These are phyloP conservation scores for Hanseniaspora gamundiae DNA, from an alignment of 1,139 yeast species.

Conservation along the genomic window DNA sequence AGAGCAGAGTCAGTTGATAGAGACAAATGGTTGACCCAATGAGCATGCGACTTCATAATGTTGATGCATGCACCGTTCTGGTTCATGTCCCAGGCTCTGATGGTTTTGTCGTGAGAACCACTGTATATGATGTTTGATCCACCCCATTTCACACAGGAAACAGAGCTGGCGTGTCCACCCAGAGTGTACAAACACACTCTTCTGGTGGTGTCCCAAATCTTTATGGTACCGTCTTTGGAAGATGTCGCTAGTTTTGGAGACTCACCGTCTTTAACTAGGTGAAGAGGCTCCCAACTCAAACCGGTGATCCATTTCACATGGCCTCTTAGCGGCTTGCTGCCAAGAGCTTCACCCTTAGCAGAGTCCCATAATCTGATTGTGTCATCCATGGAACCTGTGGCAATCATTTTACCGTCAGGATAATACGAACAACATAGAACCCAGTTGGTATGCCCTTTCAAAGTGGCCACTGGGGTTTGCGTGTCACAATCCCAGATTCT, in stretches of 20 bases:
- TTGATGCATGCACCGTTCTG: conserved; percentile 63
- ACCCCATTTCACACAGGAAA: conserved; percentile 94
- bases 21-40: conserved; percentile 94
- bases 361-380: conserved; percentile 85
- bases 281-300: conserved; percentile 90
- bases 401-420: conserved; percentile 82
- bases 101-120: conserved; percentile 90
- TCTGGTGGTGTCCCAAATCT: conserved; percentile 80
- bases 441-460: conserved; percentile 86
- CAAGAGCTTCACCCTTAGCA: conserved; percentile 58
- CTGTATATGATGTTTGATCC: conserved; percentile 79
- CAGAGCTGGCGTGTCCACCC: conserved; percentile 83
- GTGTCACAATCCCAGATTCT: conserved; percentile 96
- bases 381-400: conserved; percentile 94
- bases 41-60: conserved; percentile 81
- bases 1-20: conserved; percentile 82
- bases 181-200: conserved; percentile 58
- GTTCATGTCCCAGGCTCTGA: conserved; percentile 82
- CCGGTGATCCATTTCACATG: conserved; percentile 87
- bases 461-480: conserved; percentile 73
- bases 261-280: conserved; percentile 52
- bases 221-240: conserved; percentile 83
- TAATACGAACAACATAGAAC: conserved; percentile 89
- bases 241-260: conserved; percentile 72
- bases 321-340: conserved; percentile 58